Conservation (phyloP, 2,329 filamentous ascomycete species). For the Endothia cerciana region DNA sequence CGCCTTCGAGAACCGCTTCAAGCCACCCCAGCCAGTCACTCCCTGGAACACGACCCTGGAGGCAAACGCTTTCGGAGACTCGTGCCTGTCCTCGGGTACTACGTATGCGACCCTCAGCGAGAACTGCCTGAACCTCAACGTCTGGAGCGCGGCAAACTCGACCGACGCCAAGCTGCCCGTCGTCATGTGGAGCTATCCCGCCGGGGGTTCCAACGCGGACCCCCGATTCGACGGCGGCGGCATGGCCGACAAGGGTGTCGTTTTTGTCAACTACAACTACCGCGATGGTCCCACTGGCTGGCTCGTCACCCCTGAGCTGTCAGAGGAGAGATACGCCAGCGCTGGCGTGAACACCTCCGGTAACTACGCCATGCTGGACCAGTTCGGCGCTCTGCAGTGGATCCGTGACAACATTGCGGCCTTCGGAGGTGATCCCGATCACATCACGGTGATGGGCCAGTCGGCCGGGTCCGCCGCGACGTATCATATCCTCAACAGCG, state of each 20-base stretch:
- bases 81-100: conserved; percentile 41
- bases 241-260: conserved; percentile 60
- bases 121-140: conserved; percentile 57
- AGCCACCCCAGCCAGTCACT: conserved; percentile 42
- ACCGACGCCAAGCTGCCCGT: conserved; percentile 47
- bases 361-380: conserved; percentile 55
- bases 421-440: conserved; percentile 47
- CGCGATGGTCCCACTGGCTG: conserved; percentile 69
- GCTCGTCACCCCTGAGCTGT: conserved; percentile 30
- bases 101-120: conserved; percentile 42
- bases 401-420: conserved; percentile 49
- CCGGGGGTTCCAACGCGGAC: conserved; percentile 54
- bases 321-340: conserved; percentile 26
- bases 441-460: conserved; percentile 33
- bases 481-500: conserved; percentile 36
- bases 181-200: conserved; percentile 56
- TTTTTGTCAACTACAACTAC: conserved; percentile 65
- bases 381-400: conserved; percentile 53
- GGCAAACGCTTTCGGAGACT: conserved; percentile 42
- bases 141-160: conserved; percentile 43
- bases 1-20: conserved; percentile 49
- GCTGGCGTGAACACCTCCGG: conserved; percentile 38
- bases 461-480: conserved; percentile 31
- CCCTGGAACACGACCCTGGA: conserved; percentile 34
- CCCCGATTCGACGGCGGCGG: conserved; percentile 56